Evolutionary conservation across 441 rosid species (phyloP).

Genomic region (Rhodomyrtus psidioides): DNA sequence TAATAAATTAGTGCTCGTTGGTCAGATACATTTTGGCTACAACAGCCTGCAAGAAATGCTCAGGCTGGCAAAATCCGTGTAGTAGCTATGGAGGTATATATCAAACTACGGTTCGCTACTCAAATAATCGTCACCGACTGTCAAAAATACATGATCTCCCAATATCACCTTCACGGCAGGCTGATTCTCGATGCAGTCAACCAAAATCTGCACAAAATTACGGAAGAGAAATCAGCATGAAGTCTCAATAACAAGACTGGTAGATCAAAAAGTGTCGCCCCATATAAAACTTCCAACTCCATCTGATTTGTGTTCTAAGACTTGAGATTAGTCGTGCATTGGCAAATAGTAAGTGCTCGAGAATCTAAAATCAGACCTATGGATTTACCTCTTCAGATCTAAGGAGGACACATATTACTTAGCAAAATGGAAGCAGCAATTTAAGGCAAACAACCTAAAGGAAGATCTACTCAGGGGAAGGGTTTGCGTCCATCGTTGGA

Average conservation of each 20-base stretch:
- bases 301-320: background rate
- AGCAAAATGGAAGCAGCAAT: background rate
- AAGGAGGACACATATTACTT: background rate
- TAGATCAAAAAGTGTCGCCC: background rate
- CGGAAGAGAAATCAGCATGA: background rate
- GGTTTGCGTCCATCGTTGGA: background rate
- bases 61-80: background rate
- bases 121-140: conserved; percentile 38
- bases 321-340: background rate
- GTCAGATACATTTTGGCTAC: background rate
- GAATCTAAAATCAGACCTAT: background rate
- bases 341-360: background rate
- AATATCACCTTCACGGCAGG: conserved; percentile 40
- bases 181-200: conserved; percentile 51
- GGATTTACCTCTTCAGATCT: background rate
- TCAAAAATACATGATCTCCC: conserved; percentile 59
- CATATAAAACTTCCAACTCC: background rate
- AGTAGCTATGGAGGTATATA: background rate
- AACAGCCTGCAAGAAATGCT: background rate
- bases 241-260: too few relatives aligned
- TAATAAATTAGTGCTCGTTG: background rate
- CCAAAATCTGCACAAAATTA: conserved; percentile 34
- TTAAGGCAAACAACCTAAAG: background rate
- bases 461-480: background rate
- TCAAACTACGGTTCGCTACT: conserved; percentile 9